These are phyloP conservation scores for Phaeoacremonium minimum DNA, from an alignment of 2,329 filamentous ascomycete species.

Conservation along the genomic window DNA sequence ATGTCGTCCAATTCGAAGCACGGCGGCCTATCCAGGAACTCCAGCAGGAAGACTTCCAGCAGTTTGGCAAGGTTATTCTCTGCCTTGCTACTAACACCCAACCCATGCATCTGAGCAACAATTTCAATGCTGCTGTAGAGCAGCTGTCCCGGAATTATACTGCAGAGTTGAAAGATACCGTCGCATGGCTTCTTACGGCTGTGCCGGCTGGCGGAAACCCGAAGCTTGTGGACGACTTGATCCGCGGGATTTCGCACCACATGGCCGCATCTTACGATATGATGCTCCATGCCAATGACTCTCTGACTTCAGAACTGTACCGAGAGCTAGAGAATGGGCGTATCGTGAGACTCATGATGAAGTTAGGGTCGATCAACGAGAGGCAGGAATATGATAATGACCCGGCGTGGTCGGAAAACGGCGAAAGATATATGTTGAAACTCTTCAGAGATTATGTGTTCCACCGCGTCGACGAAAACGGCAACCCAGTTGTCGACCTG, in stretches of 20 bases:
- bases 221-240: conserved; percentile 76
- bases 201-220: conserved; percentile 40
- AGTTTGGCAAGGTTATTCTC: conserved; percentile 82
- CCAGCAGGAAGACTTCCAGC: conserved; percentile 82
- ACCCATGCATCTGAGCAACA: conserved; percentile 43
- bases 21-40: conserved; percentile 66
- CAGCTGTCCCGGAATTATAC: conserved; percentile 70
- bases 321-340: conserved; percentile 88
- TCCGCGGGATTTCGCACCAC: conserved; percentile 74
- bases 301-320: conserved; percentile 65
- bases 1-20: conserved; percentile 80
- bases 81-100: conserved; percentile 69
- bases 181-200: conserved; percentile 76
- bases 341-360: conserved; percentile 72
- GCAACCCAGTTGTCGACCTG: conserved; percentile 78
- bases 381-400: conserved; percentile 80
- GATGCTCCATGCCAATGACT: conserved; percentile 74
- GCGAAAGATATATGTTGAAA: conserved; percentile 88
- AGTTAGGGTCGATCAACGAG: conserved; percentile 85
- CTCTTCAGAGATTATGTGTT: conserved; percentile 97
- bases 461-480: conserved; percentile 85
- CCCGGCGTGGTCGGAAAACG: conserved; percentile 81
- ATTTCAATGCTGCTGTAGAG: conserved; percentile 68
- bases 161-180: conserved; percentile 69
- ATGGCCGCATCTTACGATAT: conserved; percentile 73